Evolutionary conservation across 768 basidiomycete species (phyloP).

Genomic region (Crassisporium funariophilum): DNA sequence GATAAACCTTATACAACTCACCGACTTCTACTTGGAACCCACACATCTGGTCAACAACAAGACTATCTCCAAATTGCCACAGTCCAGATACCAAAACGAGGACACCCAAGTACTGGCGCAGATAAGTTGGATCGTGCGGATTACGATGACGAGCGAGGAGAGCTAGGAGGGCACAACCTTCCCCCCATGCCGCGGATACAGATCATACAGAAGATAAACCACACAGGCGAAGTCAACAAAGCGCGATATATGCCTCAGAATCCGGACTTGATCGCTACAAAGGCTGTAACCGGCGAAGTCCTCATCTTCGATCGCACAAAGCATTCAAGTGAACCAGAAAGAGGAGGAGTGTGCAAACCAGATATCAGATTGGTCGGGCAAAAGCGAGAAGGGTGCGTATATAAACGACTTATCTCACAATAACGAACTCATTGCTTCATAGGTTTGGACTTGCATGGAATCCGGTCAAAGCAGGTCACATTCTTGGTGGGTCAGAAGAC

Average conservation of each 20-base stretch:
- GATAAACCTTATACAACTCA: conserved; percentile 96
- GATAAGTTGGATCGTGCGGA: conserved; percentile 77
- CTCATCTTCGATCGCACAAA: conserved; percentile 97
- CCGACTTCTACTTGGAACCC: conserved; percentile 93
- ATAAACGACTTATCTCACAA: not conserved
- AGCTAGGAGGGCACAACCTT: conserved; percentile 90
- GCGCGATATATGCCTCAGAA: conserved; percentile 99
- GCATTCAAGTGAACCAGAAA: conserved; percentile 90
- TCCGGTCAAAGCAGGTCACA: conserved; percentile 76
- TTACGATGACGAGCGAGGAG: conserved; percentile 93
- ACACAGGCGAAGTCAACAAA: conserved; percentile 93
- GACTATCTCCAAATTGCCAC: conserved; percentile 96
- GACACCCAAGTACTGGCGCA: conserved; percentile 56
- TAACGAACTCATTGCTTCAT: not conserved
- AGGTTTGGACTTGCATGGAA: conserved; percentile 97
- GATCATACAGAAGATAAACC: conserved; percentile 93
- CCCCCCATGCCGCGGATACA: conserved; percentile 85
- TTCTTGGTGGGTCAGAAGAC: conserved; percentile 93
- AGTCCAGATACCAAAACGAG: conserved; percentile 88
- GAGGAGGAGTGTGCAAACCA: conserved; percentile 82
- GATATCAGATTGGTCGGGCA: conserved; percentile 92
- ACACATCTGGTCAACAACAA: conserved; percentile 92
- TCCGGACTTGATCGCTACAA: conserved; percentile 95
- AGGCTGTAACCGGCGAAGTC: conserved; percentile 88
- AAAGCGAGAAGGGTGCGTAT: conserved; percentile 84